Evolutionary conservation across 2,329 filamentous ascomycete species (phyloP).

Genomic region (Ustilaginoidea virens): DNA sequence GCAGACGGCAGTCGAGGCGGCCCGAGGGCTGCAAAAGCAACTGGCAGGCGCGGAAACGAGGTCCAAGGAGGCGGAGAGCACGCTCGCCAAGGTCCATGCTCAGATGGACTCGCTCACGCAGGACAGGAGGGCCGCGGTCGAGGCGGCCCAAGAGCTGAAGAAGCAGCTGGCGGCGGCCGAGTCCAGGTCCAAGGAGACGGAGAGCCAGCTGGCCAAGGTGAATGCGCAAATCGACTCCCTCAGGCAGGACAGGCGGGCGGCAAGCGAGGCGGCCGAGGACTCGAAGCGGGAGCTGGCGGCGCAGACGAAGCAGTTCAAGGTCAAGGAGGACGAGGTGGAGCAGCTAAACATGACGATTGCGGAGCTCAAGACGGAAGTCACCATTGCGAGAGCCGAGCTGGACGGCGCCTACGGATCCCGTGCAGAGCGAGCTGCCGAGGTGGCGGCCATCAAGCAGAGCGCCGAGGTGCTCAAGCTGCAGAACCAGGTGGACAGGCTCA

Average conservation of each 20-base stretch:
- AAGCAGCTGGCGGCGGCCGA: constrained; percentile 16
- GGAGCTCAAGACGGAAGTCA: constrained; percentile 46
- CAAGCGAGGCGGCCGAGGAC: constrained; percentile 13
- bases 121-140: too few relatives aligned
- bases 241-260: constrained; percentile 10
- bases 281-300: constrained; percentile 12
- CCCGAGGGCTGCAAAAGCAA: constrained; percentile 12
- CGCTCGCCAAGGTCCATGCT: constrained; percentile 33
- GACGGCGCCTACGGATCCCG: constrained; percentile 46
- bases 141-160: too few relatives aligned
- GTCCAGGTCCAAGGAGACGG: constrained; percentile 22
- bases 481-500: constrained; percentile 32
- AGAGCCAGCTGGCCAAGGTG: constrained; percentile 15
- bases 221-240: constrained; percentile 17
- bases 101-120: constrained; percentile 44
- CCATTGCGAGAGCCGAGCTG: constrained; percentile 44
- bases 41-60: constrained; percentile 23
- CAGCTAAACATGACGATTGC: constrained; percentile 34
- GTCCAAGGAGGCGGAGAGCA: constrained; percentile 31
- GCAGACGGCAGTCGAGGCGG: constrained; percentile 13
- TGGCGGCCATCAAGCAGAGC: constrained; percentile 35
- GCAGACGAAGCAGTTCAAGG: constrained; percentile 28
- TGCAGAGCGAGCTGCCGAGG: constrained; percentile 41
- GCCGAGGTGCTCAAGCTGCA: constrained; percentile 29
- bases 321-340: constrained; percentile 35